Base-by-base conservation (phyloP, 441 rosid species). In the Geranium incanum region DNA sequence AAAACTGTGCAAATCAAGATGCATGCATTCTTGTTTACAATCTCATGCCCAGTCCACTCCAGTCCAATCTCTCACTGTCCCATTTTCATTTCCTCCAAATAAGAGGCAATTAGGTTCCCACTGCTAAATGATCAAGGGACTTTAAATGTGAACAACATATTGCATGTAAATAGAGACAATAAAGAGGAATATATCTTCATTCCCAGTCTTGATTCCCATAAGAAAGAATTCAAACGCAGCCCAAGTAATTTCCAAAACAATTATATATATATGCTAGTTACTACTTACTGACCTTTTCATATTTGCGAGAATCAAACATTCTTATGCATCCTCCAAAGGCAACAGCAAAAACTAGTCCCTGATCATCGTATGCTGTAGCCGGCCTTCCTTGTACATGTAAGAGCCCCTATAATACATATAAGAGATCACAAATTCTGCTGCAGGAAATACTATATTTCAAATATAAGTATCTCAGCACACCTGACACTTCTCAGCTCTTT, bases 401-500 rank as follows among this genome's bases (percentile, higher is more conserved):
- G 67, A 94, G 99, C 50, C 97, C 97, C 97, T 89, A 75, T 12
- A 70, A 68, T 28, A 73, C 66, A 75, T 33, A 52, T 45, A 45
- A 45, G n/a, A 45, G 28, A 57, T 57, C 63, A 57, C 9, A 65
- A 57, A 57, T 5, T 18, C 63, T 5, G 23, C 21, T 5, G 23
- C 63, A 57, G 28, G 63, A 18, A 16, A 1, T 57, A 28, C 36
- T 21, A 70, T 63, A 60, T 66, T 48, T 9, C 37, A 70, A 5
- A 43, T 13, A 33, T 13, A 57, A 36, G 62, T 7, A 18, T 19
- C 36, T 23, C 0, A 59, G 82, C 38, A 64, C 55, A 91, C 96
- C 96, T 90, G 95, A 81, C 97, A 92, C 83, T 94, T 92, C 68
- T 94, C 99, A 71, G 90, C 91, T 50, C 97, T 85, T 72, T 94